A percentile compares a stretch with the other conserved stretches of the same genome.
Conservation (phyloP, 495 filamentous ascomycete species). For the Neurospora pannonica region DNA sequence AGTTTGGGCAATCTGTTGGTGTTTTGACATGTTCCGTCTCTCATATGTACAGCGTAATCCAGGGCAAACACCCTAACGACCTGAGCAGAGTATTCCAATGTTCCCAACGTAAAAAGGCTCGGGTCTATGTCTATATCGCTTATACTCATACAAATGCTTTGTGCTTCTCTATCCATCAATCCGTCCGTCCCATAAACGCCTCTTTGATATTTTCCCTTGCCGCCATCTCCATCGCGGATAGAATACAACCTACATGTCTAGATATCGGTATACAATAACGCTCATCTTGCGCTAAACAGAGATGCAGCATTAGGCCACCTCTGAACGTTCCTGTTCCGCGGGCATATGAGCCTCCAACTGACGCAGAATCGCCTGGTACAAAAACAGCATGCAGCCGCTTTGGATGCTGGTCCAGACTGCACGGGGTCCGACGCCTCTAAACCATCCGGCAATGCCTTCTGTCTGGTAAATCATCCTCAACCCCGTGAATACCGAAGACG, state of each 20-base stretch:
- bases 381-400: slow-evolving; percentile 90
- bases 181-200: background rate
- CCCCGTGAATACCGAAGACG: slow-evolving; percentile 78
- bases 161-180: background rate
- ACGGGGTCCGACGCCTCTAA: slow-evolving; percentile 87
- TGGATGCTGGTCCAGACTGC: slow-evolving; percentile 97
- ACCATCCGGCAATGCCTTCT: slow-evolving; percentile 84
- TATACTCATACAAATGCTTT: background rate
- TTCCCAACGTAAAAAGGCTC: background rate
- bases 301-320: slow-evolving; percentile 5
- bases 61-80: slow-evolving; percentile 8
- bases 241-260: slow-evolving; percentile 15
- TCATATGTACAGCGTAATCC: slow-evolving; percentile 14
- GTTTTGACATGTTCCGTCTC: slow-evolving; percentile 1
- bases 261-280: slow-evolving; percentile 11
- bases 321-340: slow-evolving; percentile 14
- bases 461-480: slow-evolving; percentile 77
- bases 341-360: slow-evolving; percentile 52
- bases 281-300: slow-evolving; percentile 9
- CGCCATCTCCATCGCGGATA: slow-evolving; percentile 3
- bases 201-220: background rate
- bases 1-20: background rate
- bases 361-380: slow-evolving; percentile 83
- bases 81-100: background rate
- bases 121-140: background rate